These are phyloP conservation scores for Hypoxylon lenormandii DNA, from an alignment of 495 filamentous ascomycete genomes.

Conservation along the genomic window DNA sequence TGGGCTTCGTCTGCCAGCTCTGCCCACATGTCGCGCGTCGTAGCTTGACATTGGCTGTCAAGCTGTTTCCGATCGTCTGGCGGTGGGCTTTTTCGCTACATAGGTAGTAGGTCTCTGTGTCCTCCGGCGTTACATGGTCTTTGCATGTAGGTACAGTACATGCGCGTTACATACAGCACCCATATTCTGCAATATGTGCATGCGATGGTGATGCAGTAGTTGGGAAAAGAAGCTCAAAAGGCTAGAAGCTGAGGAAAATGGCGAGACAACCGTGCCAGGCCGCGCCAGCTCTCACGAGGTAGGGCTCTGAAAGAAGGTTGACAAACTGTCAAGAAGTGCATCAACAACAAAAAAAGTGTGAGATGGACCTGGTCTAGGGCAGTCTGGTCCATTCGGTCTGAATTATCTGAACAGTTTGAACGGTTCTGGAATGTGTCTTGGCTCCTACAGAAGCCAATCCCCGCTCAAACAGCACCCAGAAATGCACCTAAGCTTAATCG, in stretches of 20 bases:
- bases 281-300: slow-evolving; percentile 14
- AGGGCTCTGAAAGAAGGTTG: background rate
- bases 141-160: slow-evolving; percentile 23
- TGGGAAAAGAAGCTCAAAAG: no score
- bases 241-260: slow-evolving; percentile 1
- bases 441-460: slow-evolving; percentile 19
- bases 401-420: no score
- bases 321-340: no score
- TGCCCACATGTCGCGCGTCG: slow-evolving; percentile 30
- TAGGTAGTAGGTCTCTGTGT: slow-evolving; percentile 2
- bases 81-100: slow-evolving; percentile 12
- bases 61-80: slow-evolving; percentile 31
- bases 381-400: slow-evolving; percentile 2
- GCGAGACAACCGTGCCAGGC: background rate
- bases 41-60: slow-evolving; percentile 35
- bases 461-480: slow-evolving; percentile 18
- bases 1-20: slow-evolving; percentile 22
- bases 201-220: no score
- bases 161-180: background rate
- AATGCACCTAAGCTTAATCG: slow-evolving; percentile 44
- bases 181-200: no score
- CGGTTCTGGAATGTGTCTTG: slow-evolving; percentile 25
- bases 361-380: slow-evolving; percentile 17
- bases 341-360: no score
- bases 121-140: background rate